A percentile compares a stretch with the other conserved stretches of the same genome.
These are phyloP conservation scores for Herpetospermum pedunculosum DNA, from an alignment of 306 rosid species.

Conservation along the genomic window DNA sequence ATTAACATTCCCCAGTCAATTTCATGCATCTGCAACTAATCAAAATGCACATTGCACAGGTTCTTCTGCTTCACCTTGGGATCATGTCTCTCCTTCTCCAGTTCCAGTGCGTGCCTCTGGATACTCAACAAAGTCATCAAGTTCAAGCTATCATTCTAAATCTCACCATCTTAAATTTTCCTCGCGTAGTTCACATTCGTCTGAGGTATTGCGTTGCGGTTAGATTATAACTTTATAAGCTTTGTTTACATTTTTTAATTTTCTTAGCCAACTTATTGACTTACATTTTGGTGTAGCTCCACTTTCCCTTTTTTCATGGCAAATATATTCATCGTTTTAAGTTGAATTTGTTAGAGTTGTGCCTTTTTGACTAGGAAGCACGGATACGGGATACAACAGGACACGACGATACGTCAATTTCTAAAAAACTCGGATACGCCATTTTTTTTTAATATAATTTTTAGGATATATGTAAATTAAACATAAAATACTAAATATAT, in stretches of 20 bases:
- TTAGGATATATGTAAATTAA: too few relatives aligned
- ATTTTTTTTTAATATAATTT: too few relatives aligned
- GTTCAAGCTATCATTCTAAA: constrained; percentile 45
- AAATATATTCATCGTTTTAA: neutral
- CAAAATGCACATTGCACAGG: constrained; percentile 32
- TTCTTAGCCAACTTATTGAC: neutral
- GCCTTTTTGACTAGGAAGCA: too few relatives aligned
- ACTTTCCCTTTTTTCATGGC: neutral
- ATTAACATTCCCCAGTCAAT: neutral
- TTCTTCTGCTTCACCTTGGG: constrained; percentile 80
- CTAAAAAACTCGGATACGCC: too few relatives aligned
- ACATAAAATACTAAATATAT: too few relatives aligned
- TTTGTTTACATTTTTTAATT: neutral
- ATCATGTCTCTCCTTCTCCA: constrained; percentile 84
- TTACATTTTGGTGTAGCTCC: neutral
- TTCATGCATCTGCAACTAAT: neutral
- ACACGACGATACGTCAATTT: too few relatives aligned
- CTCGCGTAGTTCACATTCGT: constrained; percentile 29
- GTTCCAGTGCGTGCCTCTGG: constrained; percentile 91
- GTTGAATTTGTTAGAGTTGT: neutral
- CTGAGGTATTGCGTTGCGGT: constrained; percentile 35
- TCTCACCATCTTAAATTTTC: constrained; percentile 49
- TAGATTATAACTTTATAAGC: neutral
- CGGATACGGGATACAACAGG: too few relatives aligned
- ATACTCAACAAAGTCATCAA: constrained; percentile 53